phyloP scores from a whole-genome alignment of 495 filamentous ascomycete genomes.

The Penicillium coprophilum region DNA sequence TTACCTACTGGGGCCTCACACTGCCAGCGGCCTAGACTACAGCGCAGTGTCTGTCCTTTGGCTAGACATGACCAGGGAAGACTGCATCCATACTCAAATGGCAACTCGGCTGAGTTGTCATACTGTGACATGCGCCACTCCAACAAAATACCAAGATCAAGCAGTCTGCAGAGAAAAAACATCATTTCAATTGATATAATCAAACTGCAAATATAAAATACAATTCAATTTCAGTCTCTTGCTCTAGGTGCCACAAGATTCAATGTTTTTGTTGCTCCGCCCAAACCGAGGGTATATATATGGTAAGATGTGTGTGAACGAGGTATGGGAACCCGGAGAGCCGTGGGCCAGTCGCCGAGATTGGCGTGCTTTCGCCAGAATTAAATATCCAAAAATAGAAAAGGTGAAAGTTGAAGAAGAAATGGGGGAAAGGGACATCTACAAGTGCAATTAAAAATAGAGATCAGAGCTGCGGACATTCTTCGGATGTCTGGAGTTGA shows the following conservation, averaged over 20 bases:
- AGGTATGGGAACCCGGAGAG: conserved; percentile 15
- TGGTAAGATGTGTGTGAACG: conserved; percentile 26
- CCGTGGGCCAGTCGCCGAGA: conserved; percentile 8
- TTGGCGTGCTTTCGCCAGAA: conserved; percentile 8
- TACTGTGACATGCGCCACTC: background rate
- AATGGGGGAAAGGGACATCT: conserved; percentile 17
- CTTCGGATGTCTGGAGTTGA: conserved; percentile 8
- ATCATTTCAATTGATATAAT: conserved; percentile 12
- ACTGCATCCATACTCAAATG: background rate
- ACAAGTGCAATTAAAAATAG: conserved; percentile 18
- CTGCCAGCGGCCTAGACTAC: background rate
- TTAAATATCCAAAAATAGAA: conserved; percentile 24
- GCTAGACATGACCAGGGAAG: background rate
- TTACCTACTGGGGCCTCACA: background rate
- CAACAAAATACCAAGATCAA: background rate
- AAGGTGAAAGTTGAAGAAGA: conserved; percentile 10
- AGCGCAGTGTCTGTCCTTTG: background rate
- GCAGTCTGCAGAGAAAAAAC: conserved; percentile 7
- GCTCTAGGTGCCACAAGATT: conserved; percentile 24
- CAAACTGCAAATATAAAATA: conserved; percentile 22
- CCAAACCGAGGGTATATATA: conserved; percentile 41
- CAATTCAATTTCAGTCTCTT: conserved; percentile 24
- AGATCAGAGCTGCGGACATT: background rate
- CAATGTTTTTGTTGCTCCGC: conserved; percentile 24
- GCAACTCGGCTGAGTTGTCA: background rate